Percentiles rank a stretch among this genome's conserved stretches.
phyloP scores from a whole-genome alignment of 768 basidiomycete genomes.

The Boletus pseudopeckii region DNA sequence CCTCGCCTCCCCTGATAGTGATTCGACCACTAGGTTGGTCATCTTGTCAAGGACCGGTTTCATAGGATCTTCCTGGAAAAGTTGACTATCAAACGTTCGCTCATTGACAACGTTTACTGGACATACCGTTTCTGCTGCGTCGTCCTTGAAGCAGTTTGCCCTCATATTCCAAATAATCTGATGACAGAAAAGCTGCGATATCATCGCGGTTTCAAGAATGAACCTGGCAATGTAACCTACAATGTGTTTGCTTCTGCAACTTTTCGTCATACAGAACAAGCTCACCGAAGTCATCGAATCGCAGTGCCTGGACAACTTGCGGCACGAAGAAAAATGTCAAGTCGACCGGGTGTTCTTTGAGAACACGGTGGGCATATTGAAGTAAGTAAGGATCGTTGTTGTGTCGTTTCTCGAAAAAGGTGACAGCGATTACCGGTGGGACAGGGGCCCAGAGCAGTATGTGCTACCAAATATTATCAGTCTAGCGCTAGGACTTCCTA shows the following conservation, averaged over 20 bases:
- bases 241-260: background rate
- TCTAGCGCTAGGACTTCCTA: background rate
- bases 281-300: conserved; percentile 83
- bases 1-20: conserved; percentile 84
- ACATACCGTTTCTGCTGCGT: conserved; percentile 76
- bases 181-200: conserved; percentile 97
- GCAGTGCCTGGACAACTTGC: conserved; percentile 94
- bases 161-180: conserved; percentile 99
- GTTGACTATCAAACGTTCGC: background rate
- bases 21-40: conserved; percentile 73
- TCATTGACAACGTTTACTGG: background rate
- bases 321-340: conserved; percentile 99
- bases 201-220: conserved; percentile 95
- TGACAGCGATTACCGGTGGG: conserved; percentile 75
- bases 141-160: conserved; percentile 94
- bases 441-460: conserved; percentile 87
- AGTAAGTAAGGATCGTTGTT: conserved; percentile 79
- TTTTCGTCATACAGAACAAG: background rate
- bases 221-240: conserved; percentile 91
- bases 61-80: conserved; percentile 82
- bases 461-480: conserved; percentile 48
- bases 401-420: conserved; percentile 83
- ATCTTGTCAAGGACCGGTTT: conserved; percentile 92
- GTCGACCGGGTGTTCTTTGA: conserved; percentile 92
- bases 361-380: conserved; percentile 94